phyloP scores from a whole-genome alignment of 106 monocot species.

The Phalaenopsis aphrodite region DNA sequence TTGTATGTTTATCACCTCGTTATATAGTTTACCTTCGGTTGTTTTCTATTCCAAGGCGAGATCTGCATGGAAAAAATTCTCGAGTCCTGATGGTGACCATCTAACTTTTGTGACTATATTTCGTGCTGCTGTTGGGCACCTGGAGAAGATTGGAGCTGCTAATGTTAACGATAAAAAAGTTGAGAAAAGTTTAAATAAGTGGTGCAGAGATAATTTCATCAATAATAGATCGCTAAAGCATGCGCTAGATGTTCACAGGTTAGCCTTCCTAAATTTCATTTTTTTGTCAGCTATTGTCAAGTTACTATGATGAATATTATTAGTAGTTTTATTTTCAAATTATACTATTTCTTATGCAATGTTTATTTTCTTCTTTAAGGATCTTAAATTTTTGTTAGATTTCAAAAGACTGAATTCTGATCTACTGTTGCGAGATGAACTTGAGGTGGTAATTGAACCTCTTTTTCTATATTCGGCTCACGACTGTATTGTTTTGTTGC shows the following conservation, averaged over 20 bases:
- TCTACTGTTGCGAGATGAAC: background rate
- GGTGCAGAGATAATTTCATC: conserved; percentile 95
- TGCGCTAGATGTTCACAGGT: conserved; percentile 85
- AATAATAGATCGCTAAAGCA: conserved; percentile 78
- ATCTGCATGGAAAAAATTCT: conserved; percentile 65
- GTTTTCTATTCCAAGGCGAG: conserved; percentile 48
- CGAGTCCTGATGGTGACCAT: conserved; percentile 85
- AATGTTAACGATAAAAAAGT: conserved; percentile 49
- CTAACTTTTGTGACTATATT: conserved; percentile 72
- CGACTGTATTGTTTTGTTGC: no score
- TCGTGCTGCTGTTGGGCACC: conserved; percentile 50
- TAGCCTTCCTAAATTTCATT: background rate
- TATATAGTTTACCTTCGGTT: background rate
- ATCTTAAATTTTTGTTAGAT: background rate
- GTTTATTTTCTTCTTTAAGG: background rate
- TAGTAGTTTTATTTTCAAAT: background rate
- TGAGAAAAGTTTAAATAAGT: conserved; percentile 58
- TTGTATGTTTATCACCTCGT: background rate
- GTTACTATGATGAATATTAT: background rate
- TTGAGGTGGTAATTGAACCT: background rate
- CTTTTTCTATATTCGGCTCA: no score
- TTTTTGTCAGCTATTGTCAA: background rate
- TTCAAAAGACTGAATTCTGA: background rate
- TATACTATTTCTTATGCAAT: background rate
- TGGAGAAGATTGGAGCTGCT: conserved; percentile 53